phyloP scores from a whole-genome alignment of 352 stramenopile genomes.

The Phytophthora meadii region DNA sequence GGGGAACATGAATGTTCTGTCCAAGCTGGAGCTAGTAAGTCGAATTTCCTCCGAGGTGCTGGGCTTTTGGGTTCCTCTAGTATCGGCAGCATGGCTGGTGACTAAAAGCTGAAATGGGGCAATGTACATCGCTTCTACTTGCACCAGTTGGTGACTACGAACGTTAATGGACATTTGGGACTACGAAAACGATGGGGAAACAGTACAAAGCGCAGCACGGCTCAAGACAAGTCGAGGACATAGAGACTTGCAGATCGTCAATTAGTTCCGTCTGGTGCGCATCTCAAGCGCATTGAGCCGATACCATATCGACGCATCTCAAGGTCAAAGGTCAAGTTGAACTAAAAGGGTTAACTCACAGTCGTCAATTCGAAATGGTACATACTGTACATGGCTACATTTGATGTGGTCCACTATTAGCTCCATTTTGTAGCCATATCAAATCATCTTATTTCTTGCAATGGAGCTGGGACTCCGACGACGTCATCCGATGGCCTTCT shows the following conservation, averaged over 20 bases:
- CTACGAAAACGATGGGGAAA: constrained; percentile 25
- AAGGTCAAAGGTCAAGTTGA: neutral
- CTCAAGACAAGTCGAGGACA: constrained; percentile 3
- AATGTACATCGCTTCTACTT: neutral
- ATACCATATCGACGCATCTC: constrained; percentile 14
- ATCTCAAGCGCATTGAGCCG: constrained; percentile 4
- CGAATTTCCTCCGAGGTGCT: constrained; percentile 12
- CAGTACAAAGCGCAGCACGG: constrained; percentile 9
- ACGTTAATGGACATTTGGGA: constrained; percentile 16
- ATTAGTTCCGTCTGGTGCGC: constrained; percentile 6
- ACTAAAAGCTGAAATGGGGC: constrained; percentile 6
- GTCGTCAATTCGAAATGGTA: constrained; percentile 1
- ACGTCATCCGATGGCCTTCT: constrained; percentile 14
- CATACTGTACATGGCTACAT: neutral
- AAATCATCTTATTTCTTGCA: no score
- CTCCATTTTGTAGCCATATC: constrained; percentile 3
- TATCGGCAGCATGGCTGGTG: constrained; percentile 27
- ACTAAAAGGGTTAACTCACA: no score
- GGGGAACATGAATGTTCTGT: constrained; percentile 6
- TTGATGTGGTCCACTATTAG: neutral
- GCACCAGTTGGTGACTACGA: no score
- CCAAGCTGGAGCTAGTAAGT: constrained; percentile 11
- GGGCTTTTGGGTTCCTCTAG: constrained; percentile 21
- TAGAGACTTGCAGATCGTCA: neutral
- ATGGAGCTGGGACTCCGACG: constrained; percentile 24